Percentiles rank a stretch among this genome's conserved stretches.
Conservation (phyloP, 768 basidiomycete genomes). For the Cantharellus anzutake region DNA sequence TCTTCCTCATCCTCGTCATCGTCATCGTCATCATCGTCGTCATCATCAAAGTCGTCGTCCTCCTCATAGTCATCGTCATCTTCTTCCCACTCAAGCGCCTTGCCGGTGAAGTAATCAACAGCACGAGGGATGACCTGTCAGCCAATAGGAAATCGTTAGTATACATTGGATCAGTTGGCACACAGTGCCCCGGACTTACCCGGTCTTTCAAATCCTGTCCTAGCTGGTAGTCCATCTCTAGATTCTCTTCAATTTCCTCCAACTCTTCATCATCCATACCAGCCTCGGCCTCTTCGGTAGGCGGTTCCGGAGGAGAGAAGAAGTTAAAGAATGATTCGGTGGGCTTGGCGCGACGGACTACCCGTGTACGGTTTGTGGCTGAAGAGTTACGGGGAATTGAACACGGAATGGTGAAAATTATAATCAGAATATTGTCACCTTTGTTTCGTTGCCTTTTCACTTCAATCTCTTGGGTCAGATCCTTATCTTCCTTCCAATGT, state of each 20-base stretch:
- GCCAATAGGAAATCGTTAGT: background rate
- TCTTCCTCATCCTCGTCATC: conserved; percentile 53
- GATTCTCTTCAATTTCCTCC: conserved; percentile 78
- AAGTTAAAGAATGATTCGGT: conserved; percentile 99
- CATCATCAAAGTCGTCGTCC: conserved; percentile 16
- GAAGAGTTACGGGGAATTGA: background rate
- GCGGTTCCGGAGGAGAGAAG: conserved; percentile 68
- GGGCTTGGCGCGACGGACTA: conserved; percentile 57
- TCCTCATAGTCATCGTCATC: conserved; percentile 26
- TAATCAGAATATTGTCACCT: conserved; percentile 34
- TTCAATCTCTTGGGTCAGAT: conserved; percentile 92
- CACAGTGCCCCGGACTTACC: conserved; percentile 20
- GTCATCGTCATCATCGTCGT: conserved; percentile 9
- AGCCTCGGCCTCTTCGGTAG: conserved; percentile 47
- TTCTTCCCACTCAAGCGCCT: conserved; percentile 64
- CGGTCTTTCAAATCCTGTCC: conserved; percentile 97
- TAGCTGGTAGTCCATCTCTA: conserved; percentile 95
- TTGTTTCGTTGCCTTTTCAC: conserved; percentile 99
- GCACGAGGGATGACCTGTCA: conserved; percentile 80
- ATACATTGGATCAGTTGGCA: background rate
- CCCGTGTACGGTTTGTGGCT: conserved; percentile 27
- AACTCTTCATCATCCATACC: conserved; percentile 73
- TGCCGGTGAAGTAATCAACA: conserved; percentile 94
- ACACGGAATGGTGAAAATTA: background rate
- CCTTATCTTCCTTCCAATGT: conserved; percentile 96